These are phyloP conservation scores for Carex kokanica DNA, from an alignment of 176 grass and related monocot genomes.

Conservation along the genomic window DNA sequence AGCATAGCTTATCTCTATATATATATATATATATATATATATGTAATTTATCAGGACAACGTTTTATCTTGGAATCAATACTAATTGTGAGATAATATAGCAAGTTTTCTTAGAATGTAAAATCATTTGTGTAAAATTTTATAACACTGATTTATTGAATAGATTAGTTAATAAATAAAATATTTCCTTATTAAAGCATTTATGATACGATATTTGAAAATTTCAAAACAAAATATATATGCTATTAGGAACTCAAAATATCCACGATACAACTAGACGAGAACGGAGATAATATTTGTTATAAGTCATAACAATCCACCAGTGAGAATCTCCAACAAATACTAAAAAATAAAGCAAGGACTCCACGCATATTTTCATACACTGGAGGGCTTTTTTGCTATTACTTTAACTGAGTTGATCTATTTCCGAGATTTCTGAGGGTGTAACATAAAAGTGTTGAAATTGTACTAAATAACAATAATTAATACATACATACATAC, in stretches of 20 bases:
- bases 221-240: neutral
- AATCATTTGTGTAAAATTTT: neutral
- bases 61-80: neutral
- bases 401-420: neutral
- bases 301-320: neutral
- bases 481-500: neutral
- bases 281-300: neutral
- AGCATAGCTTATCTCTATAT: too few relatives aligned
- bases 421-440: neutral
- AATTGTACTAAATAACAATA: neutral
- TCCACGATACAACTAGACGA: neutral
- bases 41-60: too few relatives aligned
- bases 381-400: neutral
- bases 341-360: neutral
- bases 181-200: neutral
- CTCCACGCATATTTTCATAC: neutral
- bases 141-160: neutral
- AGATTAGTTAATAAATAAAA: neutral
- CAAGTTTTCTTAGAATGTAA: too few relatives aligned
- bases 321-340: neutral
- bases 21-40: too few relatives aligned
- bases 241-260: neutral
- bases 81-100: neutral
- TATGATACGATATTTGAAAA: neutral
- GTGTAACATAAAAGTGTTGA: neutral